Conservation (phyloP, 1,139 yeast species). For the Magnusiomyces clavatus region DNA sequence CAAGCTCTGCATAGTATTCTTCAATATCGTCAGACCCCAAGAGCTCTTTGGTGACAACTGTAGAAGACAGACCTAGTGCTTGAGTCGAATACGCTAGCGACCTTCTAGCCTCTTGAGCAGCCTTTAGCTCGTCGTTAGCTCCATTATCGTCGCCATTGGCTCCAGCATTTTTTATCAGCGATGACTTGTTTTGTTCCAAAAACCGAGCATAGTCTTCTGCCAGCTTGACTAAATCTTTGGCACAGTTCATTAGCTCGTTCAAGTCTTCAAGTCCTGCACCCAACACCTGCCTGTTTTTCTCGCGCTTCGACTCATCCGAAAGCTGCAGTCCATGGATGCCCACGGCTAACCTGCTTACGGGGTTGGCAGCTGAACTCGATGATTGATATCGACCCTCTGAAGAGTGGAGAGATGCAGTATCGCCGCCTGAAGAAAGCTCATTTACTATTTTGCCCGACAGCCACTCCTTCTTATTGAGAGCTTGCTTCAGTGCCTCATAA, state of each 20-base stretch:
- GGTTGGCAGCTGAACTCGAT: neutral
- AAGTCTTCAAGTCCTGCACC: slow-evolving; percentile 69
- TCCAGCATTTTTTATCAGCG: no score
- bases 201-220: slow-evolving; percentile 43
- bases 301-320: slow-evolving; percentile 48
- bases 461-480: slow-evolving; percentile 21
- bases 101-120: slow-evolving; percentile 21
- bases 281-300: slow-evolving; percentile 55
- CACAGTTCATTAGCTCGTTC: slow-evolving; percentile 68
- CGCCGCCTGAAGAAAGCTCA: neutral
- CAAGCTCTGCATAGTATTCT: slow-evolving; percentile 40
- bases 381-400: neutral
- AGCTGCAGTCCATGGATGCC: slow-evolving; percentile 72
- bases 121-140: slow-evolving; percentile 5
- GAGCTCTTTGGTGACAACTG: slow-evolving; percentile 33
- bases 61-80: slow-evolving; percentile 30
- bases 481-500: slow-evolving; percentile 25
- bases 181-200: slow-evolving; percentile 22
- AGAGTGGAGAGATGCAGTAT: neutral
- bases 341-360: slow-evolving; percentile 1
- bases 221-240: slow-evolving; percentile 61
- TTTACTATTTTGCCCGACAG: slow-evolving; percentile 6
- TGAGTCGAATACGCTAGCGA: slow-evolving; percentile 27
- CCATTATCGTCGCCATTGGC: slow-evolving; percentile 5
- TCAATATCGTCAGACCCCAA: slow-evolving; percentile 30